phyloP scores from a whole-genome alignment of 2,329 filamentous ascomycete species.

The Diplodia scrobiculata region DNA sequence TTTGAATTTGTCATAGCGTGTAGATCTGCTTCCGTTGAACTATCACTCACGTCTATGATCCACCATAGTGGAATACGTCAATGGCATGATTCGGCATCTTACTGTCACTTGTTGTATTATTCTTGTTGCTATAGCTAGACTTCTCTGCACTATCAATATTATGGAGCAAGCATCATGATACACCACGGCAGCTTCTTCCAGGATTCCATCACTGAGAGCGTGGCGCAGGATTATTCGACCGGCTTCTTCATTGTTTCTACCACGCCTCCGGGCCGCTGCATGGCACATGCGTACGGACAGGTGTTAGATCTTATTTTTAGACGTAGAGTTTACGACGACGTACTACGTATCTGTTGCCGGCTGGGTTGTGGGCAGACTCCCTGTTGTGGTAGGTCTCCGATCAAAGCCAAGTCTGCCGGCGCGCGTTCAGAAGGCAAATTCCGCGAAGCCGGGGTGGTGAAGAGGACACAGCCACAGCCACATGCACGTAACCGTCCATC shows the following conservation, averaged over 20 bases:
- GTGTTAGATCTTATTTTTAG: not conserved
- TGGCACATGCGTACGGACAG: not conserved
- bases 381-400: not conserved
- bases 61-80: slow-evolving; percentile 3
- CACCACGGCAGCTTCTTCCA: not conserved
- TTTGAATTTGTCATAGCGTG: not conserved
- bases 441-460: not conserved
- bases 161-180: slow-evolving; percentile 3
- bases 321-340: not conserved
- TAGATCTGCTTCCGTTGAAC: not conserved
- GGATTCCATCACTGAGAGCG: not conserved
- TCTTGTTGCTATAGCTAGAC: not conserved
- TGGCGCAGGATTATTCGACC: not conserved
- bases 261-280: not conserved
- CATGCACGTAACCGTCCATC: not conserved
- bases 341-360: not conserved
- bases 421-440: not conserved
- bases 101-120: not conserved
- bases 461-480: not conserved
- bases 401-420: not conserved
- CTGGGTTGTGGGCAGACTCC: not conserved
- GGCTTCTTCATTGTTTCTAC: not conserved
- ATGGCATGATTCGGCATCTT: slow-evolving; percentile 8
- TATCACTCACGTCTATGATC: slow-evolving; percentile 3
- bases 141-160: slow-evolving; percentile 12